Base-by-base conservation (phyloP, 805 yeast genomes). In the Pichia cabralensis region DNA sequence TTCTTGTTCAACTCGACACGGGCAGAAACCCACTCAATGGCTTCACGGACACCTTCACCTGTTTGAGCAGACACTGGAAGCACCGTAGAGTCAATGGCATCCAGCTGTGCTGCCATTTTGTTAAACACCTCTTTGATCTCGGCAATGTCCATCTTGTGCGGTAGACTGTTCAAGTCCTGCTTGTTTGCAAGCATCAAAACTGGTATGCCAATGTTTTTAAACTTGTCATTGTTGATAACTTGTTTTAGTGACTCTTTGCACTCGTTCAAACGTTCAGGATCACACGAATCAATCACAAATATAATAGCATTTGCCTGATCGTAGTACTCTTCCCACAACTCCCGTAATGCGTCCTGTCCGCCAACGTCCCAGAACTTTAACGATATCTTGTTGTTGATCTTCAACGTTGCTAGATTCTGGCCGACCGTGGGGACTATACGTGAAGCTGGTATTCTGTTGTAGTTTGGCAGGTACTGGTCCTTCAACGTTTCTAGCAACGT, bases 341-440 rank as follows among this genome's bases (percentile, higher is more conserved):
- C 62, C 31, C 97, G 66, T 30, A 89, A 63, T n/a, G 80, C 65
- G 51, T 77, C 79, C 57, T 89, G 98, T 10, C 98, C 98, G 9
- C 97, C 97, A 26, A 89, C 76, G 55, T 89, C 98, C 97, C 97
- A 89, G 49, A 92, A 74, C 51, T 86, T 88, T 36, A 92, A 62
- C 33, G 65, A 61, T 37, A 69, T 61, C n/a, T 25, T 14, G 3
- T 34, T 30, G 27, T 51, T 49, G n/a, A 55, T 49, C 11, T 58
- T 47, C n/a, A 70, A 60, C 8, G 62, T 60, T 0, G 71, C 71
- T 5, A 70, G 82, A 53, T 92, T 92, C 54, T 92, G 98, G 4
- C 98, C 98, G 30, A 89, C 94, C 0, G 98, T 89, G 2, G 98
- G 96, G 20, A 81, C 64, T 13, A 86, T 85, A 39, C 84, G 64